Conservation (phyloP, 2,329 filamentous ascomycete genomes). For the Trichophyton schoenleinii region DNA sequence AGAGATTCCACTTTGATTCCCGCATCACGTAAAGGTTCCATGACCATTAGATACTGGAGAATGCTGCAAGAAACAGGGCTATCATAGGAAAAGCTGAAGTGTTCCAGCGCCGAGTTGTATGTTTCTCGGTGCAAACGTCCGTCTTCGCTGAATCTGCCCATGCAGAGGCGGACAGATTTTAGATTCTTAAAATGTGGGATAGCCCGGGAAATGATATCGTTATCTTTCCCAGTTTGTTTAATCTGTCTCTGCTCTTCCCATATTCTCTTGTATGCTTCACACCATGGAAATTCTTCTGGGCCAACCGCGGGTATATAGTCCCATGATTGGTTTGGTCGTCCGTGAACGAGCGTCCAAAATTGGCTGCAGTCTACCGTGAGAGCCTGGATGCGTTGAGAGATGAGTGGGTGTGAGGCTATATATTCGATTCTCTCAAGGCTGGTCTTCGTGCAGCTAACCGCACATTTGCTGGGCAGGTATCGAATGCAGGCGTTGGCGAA, state of each 20-base stretch:
- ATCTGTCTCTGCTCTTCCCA: constrained; percentile 1
- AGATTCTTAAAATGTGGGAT: not conserved
- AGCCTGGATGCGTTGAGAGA: constrained; percentile 3
- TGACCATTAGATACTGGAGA: constrained; percentile 4
- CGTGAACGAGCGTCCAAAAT: not conserved
- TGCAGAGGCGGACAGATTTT: not conserved
- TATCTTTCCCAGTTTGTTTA: not conserved
- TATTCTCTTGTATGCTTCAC: not conserved
- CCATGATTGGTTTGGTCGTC: not conserved
- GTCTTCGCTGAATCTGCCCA: not conserved
- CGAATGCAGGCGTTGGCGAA: constrained; percentile 4
- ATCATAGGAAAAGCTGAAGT: not conserved
- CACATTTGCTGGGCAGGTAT: constrained; percentile 2
- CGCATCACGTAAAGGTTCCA: not conserved
- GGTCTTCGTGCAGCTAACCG: not conserved
- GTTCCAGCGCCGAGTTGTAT: not conserved
- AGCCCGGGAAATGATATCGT: not conserved
- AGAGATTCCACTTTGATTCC: constrained; percentile 1
- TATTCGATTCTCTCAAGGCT: not conserved
- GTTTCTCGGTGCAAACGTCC: not conserved
- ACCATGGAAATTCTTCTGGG: not conserved
- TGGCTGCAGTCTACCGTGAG: constrained; percentile 4
- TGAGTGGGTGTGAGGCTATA: constrained; percentile 2
- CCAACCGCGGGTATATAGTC: not conserved
- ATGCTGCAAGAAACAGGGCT: constrained; percentile 1